phyloP scores from a whole-genome alignment of 73 alveolate species.

The Loxodes magnus region DNA sequence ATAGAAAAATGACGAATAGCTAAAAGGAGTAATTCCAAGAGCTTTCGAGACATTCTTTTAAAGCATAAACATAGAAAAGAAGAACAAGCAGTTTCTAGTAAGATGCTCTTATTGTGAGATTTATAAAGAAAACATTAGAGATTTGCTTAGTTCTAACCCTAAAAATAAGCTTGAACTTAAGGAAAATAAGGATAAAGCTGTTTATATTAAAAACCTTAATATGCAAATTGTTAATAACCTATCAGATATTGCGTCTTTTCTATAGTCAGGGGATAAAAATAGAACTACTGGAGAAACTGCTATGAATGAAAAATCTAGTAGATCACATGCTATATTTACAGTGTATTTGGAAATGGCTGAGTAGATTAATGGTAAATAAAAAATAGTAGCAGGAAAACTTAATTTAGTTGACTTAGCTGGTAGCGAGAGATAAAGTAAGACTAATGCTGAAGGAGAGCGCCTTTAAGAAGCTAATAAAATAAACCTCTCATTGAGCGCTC shows the following conservation, averaged over 20 bases:
- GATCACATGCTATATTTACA: slow-evolving; percentile 92
- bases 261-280: slow-evolving; percentile 70
- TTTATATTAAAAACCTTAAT: slow-evolving; percentile 61
- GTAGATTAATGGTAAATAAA: slow-evolving; percentile 37
- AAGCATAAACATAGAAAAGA: no score
- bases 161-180: slow-evolving; percentile 61
- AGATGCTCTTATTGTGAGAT: slow-evolving; percentile 89
- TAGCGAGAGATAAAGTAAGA: slow-evolving; percentile 80
- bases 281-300: slow-evolving; percentile 88
- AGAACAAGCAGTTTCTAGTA: slow-evolving; percentile 57
- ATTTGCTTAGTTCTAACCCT: slow-evolving; percentile 52
- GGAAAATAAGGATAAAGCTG: slow-evolving; percentile 88
- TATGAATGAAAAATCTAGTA: slow-evolving; percentile 76
- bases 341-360: slow-evolving; percentile 72
- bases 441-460: slow-evolving; percentile 82
- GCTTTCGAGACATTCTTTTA: neutral
- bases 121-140: slow-evolving; percentile 93
- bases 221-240: slow-evolving; percentile 20
- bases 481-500: slow-evolving; percentile 72
- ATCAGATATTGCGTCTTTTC: slow-evolving; percentile 52
- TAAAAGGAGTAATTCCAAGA: neutral
- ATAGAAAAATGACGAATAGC: neutral
- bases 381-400: slow-evolving; percentile 79
- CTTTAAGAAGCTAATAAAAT: slow-evolving; percentile 82
- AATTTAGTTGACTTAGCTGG: slow-evolving; percentile 91